These are phyloP conservation scores for Paracamarosporium sp. DNA, from an alignment of 2,329 filamentous ascomycete species.

Conservation along the genomic window DNA sequence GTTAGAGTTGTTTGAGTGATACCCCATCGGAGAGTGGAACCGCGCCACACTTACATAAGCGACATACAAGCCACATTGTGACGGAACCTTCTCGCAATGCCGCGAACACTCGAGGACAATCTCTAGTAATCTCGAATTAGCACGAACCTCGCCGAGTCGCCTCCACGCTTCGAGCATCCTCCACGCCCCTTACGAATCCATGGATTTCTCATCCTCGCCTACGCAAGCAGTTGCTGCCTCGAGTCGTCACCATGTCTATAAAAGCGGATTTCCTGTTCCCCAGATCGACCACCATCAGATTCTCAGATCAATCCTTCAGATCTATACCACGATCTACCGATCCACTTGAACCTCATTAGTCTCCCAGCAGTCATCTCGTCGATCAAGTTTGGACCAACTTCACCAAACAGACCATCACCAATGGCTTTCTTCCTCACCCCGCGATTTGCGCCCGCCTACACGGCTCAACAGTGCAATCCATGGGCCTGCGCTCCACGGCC, in stretches of 20 bases:
- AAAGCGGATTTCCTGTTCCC: constrained; percentile 24
- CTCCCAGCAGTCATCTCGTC: constrained; percentile 10
- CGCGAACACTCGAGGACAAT: constrained; percentile 30
- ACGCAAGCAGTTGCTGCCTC: constrained; percentile 37
- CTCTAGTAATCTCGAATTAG: constrained; percentile 31
- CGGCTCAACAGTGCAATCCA: constrained; percentile 34
- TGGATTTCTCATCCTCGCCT: constrained; percentile 31
- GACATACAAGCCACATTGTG: constrained; percentile 7
- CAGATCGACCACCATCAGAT: constrained; percentile 32
- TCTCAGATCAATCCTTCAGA: constrained; percentile 26
- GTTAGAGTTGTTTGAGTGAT: no score
- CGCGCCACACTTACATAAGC: constrained; percentile 20
- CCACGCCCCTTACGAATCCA: constrained; percentile 31
- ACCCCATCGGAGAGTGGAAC: not conserved
- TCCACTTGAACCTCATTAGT: constrained; percentile 23
- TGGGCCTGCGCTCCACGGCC: constrained; percentile 34
- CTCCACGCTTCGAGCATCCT: constrained; percentile 35
- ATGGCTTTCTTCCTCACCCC: constrained; percentile 46
- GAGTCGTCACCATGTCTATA: constrained; percentile 38
- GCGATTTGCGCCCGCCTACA: constrained; percentile 38
- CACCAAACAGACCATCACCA: constrained; percentile 15
- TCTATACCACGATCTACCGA: constrained; percentile 18
- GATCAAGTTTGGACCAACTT: constrained; percentile 2
- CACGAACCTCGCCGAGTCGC: constrained; percentile 27
- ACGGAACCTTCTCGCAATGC: constrained; percentile 31